phyloP scores from a whole-genome alignment of 2,329 filamentous ascomycete species.

The Leptographium galeiforme region DNA sequence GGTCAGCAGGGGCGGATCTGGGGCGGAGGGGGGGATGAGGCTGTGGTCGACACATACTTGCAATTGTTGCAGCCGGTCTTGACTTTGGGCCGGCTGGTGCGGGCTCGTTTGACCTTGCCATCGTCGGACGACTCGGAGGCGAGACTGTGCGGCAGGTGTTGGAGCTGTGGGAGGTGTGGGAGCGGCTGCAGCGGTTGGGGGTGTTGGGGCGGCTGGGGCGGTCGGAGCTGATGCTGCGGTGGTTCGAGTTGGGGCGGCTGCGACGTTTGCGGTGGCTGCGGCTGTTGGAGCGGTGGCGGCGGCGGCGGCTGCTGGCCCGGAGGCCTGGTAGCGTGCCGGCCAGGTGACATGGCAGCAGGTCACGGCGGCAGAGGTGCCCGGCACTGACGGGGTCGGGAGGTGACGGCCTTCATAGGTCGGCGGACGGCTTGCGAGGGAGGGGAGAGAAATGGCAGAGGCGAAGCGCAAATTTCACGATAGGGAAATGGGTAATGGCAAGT shows the following conservation, averaged over 20 bases:
- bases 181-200: neutral
- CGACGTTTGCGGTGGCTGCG: neutral
- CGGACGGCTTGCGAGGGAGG: too few relatives aligned
- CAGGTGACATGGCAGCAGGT: neutral
- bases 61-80: constrained; percentile 55
- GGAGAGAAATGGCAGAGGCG: neutral
- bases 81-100: constrained; percentile 46
- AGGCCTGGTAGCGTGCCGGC: neutral
- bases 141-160: neutral
- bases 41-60: constrained; percentile 51
- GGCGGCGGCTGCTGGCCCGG: neutral
- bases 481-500: neutral
- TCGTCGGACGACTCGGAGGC: neutral
- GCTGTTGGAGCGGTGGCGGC: neutral
- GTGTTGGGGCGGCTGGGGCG: neutral
- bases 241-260: neutral
- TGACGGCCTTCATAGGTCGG: neutral
- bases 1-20: constrained; percentile 7
- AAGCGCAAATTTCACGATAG: neutral
- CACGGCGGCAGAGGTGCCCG: neutral
- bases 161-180: neutral
- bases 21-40: neutral
- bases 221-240: neutral
- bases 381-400: neutral
- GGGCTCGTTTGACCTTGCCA: constrained; percentile 24